Evolutionary conservation across 1,284 basidiomycete genomes (phyloP), one percentile per base, ranked within the genome.

Genomic region (Cystodermella granulosa): DNA sequence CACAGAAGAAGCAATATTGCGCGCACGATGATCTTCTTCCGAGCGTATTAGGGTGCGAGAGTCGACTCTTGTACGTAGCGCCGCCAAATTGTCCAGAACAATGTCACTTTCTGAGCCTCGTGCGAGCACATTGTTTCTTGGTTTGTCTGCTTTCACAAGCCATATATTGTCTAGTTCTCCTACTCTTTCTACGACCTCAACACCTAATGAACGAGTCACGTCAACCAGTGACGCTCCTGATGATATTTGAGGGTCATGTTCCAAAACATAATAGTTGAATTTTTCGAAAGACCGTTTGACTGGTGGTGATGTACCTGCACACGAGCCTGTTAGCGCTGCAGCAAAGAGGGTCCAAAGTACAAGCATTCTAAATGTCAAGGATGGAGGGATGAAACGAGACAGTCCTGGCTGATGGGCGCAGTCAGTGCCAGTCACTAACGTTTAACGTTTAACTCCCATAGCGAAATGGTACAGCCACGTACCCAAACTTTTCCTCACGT

Each of bases 191-290:
- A 98, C 86, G 42, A 96, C 69, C 64, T 98, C 86, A 8, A 91
- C 84, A 18, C 84, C 84, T 6, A 98, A 76, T 2, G 73, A 67
- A 3, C 66, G 52, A 2, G 84, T 77, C 37, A 87, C 72, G 42
- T 83, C 76, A 39, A 66, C 66, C 51, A 85, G 68, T 47, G 85
- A 77, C 50, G 74, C 70, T 28, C 73, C 73, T 38, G 62, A 50
- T 40, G 67, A 62, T n/a, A n/a, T n/a, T 5, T 60, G 59, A 42
- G 86, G 79, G 55, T 77, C 68, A 61, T 91, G 80, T 63, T 92
- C 84, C 21, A 95, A 65, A 49, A 91, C 86, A 70, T 94, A 95
- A 72, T 99, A 98, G 56, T 87, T 76, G 67, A 98, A 88, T 6
- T 87, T 84, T 54, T 76, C 67, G 65, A 98, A 94, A 36, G 70